Evolutionary conservation across 192 early-diverging fungal species (phyloP), one percentile per base, ranked within the genome.

Genomic region (Pecoramyces ruminantium): DNA sequence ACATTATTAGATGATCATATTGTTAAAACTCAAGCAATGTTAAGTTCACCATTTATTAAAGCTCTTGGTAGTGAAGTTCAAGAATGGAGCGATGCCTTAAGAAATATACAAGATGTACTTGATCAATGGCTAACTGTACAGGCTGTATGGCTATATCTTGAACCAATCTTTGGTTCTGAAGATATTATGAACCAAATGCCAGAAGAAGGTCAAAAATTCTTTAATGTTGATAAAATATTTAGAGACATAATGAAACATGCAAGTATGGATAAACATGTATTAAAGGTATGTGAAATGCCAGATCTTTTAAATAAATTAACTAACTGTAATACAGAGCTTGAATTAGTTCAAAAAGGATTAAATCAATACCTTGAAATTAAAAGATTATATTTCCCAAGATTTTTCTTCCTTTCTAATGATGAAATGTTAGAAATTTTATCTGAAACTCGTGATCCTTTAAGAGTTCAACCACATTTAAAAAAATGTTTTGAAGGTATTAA

Each of bases 131-230:
- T 90, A 29, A 90, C 89, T 78, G 89, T 90, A 15, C 89, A 90
- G 79, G 86, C 88, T 14, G 90, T 88, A 9, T 90, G 89, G 89
- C 82, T 90, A 42, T 90, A 90, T 67, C 84, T 90, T 28, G 89
- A 90, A 80, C 89, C 89, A 13, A 90, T 90, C 79, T 90, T 90
- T 81, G 85, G 86, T 78, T 90, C 88, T 6, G 89, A 90, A 85
- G 89, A 90, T 77, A 90, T 90, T 78, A 90, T 90, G 89, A 86
- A 88, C 3, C 89, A 90, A 81, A 90, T 90, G 89, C 89, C 89
- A 6, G 82, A 86, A 14, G 89, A 90, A 87, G 89, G 89, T 39
- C 88, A 89, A 78, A 83, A 87, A 6, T 90, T 90, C 78, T 83
- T 87, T 12, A 82, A 85, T 5, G 89, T 90, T 28, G 90, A 90